Evolutionary conservation across 345 rosid genomes (phyloP), one percentile per base, ranked within the genome.

Genomic region (Hirschfeldia incana): DNA sequence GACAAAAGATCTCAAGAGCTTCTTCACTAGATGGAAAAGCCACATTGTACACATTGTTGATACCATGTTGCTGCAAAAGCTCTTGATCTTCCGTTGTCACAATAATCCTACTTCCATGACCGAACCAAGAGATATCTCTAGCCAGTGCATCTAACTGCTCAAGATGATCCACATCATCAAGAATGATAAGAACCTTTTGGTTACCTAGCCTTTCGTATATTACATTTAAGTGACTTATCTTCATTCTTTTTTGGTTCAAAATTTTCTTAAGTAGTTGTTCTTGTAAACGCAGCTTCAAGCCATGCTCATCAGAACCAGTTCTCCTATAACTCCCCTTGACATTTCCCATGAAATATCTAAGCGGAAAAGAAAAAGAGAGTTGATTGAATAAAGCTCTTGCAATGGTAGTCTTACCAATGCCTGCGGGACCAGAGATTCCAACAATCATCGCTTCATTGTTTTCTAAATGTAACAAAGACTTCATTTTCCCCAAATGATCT

Each of bases 201-300:
- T 51, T n/a, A 7, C 8, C 8, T 51, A 51, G 21, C 57, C 57
- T 51, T 51, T 51, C 21, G 8, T 51, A n/a, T 51, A 51, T n/a
- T 5, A 51, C 57, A 51, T n/a, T 5, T 51, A 51, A n/a, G 7
- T 51, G 57, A n/a, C 8, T 4, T 13, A 51, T 51, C 21, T n/a
- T 51, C 8, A 51, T n/a, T n/a, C 57, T 6, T 4, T 51, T 51
- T 51, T 51, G 57, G 57, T 51, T 51, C 57, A 51, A 51, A 51
- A n/a, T 51, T 4, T 51, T 4, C 4, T 9, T 32, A 16, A 70
- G 73, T 9, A 70, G 13, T 0, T 70, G 30, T 9, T 53, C 63
- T 55, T 70, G 73, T 53, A 70, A 53, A 70, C 1, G 44, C 63
- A 70, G 0, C 42, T 65, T 36, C n/a, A 65, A 36, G 21, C 49